A percentile compares a stretch with the other conserved stretches of the same genome.
Conservation (phyloP, 139 green algal species). For the Coelastrella sp. region DNA sequence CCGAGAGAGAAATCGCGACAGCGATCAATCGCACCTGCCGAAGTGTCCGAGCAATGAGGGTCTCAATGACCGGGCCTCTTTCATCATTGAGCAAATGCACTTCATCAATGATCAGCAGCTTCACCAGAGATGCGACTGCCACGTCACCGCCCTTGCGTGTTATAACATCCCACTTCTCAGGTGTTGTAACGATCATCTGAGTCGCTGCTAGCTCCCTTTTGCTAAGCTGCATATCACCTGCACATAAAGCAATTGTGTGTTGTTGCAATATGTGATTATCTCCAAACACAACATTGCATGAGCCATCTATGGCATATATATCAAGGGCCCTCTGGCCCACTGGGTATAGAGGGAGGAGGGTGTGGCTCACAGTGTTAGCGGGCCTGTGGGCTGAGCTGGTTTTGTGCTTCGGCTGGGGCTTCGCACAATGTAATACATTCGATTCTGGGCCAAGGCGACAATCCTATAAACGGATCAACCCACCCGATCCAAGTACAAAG, state of each 20-base stretch:
- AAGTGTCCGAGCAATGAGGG: conserved; percentile 94
- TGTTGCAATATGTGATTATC: neutral
- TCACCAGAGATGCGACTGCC: conserved; percentile 80
- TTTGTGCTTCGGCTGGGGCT: too few relatives aligned
- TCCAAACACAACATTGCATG: neutral
- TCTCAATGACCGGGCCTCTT: conserved; percentile 97
- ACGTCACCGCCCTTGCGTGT: conserved; percentile 95
- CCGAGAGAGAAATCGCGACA: too few relatives aligned
- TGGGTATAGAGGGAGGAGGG: too few relatives aligned
- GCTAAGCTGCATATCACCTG: conserved; percentile 95
- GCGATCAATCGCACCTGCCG: conserved; percentile 75
- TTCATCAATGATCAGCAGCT: conserved; percentile 94
- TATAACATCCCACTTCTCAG: conserved; percentile 99
- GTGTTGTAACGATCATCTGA: conserved; percentile 99
- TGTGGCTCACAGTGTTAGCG: too few relatives aligned
- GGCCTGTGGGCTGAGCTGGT: too few relatives aligned
- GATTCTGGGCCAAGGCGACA: too few relatives aligned
- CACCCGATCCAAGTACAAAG: too few relatives aligned
- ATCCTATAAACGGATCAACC: too few relatives aligned
- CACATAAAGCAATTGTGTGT: neutral
- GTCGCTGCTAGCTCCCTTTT: conserved; percentile 96
- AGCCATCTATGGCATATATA: too few relatives aligned
- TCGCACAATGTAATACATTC: too few relatives aligned
- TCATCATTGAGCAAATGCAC: conserved; percentile 98
- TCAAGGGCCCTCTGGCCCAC: too few relatives aligned